phyloP scores from a whole-genome alignment of 441 rosid genomes.

The Adansonia madagascariensis region DNA sequence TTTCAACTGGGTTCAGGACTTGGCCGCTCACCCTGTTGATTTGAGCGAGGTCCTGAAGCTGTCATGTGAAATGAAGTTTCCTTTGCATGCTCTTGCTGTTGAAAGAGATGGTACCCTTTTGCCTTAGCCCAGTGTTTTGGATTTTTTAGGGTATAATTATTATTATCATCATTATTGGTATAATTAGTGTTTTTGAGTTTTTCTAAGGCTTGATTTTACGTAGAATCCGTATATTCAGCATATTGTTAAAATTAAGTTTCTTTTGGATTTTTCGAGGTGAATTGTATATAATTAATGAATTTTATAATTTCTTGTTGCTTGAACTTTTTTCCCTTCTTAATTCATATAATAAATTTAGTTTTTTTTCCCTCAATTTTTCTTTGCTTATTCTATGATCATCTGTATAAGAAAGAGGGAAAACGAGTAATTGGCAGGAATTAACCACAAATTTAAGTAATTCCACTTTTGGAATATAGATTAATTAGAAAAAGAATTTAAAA shows the following conservation, averaged over 20 bases:
- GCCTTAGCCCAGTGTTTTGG: neutral
- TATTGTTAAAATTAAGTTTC: neutral
- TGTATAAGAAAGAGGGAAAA: no score
- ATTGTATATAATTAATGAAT: neutral
- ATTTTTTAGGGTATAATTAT: neutral
- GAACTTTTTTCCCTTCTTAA: no score
- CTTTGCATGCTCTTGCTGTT: slow-evolving; percentile 51
- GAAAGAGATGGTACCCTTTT: slow-evolving; percentile 8
- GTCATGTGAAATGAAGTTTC: slow-evolving; percentile 75
- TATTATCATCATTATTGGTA: neutral
- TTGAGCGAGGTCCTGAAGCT: slow-evolving; percentile 65
- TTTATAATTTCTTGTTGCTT: neutral
- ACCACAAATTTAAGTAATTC: no score
- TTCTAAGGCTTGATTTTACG: neutral
- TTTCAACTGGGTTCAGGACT: slow-evolving; percentile 57
- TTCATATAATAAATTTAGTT: no score
- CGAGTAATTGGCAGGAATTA: no score
- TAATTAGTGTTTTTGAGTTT: neutral
- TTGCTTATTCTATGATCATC: no score
- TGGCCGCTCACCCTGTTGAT: slow-evolving; percentile 42
- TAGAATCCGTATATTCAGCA: slow-evolving; percentile 18
- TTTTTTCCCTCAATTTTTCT: no score
- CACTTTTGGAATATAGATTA: no score
- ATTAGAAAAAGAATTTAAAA: no score
- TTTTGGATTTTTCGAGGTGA: neutral